These are phyloP conservation scores for Globisporangium abappressorium DNA, from an alignment of 352 stramenopile species.

Conservation along the genomic window DNA sequence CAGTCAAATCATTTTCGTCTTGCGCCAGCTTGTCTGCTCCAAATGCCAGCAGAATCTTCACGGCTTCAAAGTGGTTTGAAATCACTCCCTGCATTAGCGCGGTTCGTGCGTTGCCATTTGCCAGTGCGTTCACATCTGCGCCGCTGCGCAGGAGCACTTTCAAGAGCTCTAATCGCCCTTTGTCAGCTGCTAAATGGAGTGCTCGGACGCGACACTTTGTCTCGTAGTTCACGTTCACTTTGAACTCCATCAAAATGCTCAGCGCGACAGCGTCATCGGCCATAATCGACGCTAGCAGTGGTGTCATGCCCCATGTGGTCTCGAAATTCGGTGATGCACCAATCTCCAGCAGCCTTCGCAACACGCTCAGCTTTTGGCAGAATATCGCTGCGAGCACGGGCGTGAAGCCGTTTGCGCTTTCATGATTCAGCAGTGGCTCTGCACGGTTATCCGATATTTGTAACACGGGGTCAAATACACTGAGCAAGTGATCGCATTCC, in stretches of 20 bases:
- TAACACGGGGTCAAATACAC: constrained; percentile 29
- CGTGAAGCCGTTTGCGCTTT: constrained; percentile 58
- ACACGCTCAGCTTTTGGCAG: constrained; percentile 23
- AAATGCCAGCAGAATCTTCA: constrained; percentile 41
- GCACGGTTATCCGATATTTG: not conserved
- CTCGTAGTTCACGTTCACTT: constrained; percentile 32
- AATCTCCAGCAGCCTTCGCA: constrained; percentile 49
- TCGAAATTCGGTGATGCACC: constrained; percentile 43
- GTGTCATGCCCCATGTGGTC: constrained; percentile 44
- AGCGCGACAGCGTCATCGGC: constrained; percentile 43
- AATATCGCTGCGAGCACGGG: constrained; percentile 51
- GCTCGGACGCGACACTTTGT: constrained; percentile 31
- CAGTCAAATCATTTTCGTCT: constrained; percentile 26
- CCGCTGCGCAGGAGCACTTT: constrained; percentile 37
- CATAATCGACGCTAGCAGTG: constrained; percentile 45
- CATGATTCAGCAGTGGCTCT: constrained; percentile 33
- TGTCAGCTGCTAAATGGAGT: constrained; percentile 47
- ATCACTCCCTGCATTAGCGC: constrained; percentile 51
- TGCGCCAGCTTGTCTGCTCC: constrained; percentile 25
- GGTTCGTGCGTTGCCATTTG: constrained; percentile 20
- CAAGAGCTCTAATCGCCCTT: constrained; percentile 37
- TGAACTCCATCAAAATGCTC: constrained; percentile 47
- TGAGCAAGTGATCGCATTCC: constrained; percentile 37
- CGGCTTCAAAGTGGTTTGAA: constrained; percentile 33
- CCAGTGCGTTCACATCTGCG: constrained; percentile 36